Conservation (phyloP, 352 stramenopile genomes). For the Phytophthora cajani region DNA sequence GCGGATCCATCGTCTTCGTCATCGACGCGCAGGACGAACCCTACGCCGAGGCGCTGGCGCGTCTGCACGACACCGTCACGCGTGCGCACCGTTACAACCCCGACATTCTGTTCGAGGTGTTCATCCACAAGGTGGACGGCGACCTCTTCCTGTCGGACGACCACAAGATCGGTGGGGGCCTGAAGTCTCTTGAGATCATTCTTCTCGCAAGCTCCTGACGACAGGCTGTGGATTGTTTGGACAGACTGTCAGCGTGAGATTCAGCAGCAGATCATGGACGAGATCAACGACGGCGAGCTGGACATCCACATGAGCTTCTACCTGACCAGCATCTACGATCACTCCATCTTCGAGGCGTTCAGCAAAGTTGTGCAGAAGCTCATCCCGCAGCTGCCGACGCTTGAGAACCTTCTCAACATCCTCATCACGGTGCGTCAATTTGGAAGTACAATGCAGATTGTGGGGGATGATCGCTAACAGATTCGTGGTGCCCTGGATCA, state of each 20-base stretch:
- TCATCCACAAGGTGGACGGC: slow-evolving; percentile 99
- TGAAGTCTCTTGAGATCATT: not conserved
- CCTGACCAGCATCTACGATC: slow-evolving; percentile 93
- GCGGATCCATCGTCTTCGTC: slow-evolving; percentile 96
- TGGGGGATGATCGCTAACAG: not conserved
- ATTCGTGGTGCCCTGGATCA: slow-evolving; percentile 17
- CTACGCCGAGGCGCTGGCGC: slow-evolving; percentile 86
- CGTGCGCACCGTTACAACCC: slow-evolving; percentile 93
- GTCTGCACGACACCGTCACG: slow-evolving; percentile 90
- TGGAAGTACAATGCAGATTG: not conserved
- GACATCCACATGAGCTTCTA: slow-evolving; percentile 95
- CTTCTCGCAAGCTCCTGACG: too few species aligned
- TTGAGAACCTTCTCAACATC: slow-evolving; percentile 98
- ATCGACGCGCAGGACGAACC: slow-evolving; percentile 97
- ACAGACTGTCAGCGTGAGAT: slow-evolving; percentile 97
- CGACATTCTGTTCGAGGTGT: slow-evolving; percentile 97
- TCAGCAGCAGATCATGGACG: slow-evolving; percentile 97
- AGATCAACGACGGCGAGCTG: slow-evolving; percentile 94
- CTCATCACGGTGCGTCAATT: slow-evolving; percentile 84
- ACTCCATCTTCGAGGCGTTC: slow-evolving; percentile 98
- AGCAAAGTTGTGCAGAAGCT: slow-evolving; percentile 98
- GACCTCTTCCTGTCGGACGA: slow-evolving; percentile 98
- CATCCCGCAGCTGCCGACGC: slow-evolving; percentile 96
- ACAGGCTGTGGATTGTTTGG: not conserved
- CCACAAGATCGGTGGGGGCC: slow-evolving; percentile 93